phyloP scores from a whole-genome alignment of 441 rosid genomes.

The Gossypium armourianum region DNA sequence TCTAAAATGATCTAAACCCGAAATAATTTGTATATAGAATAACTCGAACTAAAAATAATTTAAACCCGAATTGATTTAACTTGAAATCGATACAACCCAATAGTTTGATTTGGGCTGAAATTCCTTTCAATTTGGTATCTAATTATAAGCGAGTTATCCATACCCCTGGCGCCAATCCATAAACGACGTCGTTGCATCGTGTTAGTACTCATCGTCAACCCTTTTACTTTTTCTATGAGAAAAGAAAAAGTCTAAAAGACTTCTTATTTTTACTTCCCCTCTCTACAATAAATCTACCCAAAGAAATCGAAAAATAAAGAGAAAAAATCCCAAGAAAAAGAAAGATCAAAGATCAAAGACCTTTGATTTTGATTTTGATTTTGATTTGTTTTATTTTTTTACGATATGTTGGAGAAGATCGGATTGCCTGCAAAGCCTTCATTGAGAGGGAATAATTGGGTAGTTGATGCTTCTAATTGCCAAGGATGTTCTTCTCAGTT shows the following conservation, averaged over 20 bases:
- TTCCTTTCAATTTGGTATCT: neutral
- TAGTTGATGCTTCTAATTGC: constrained; percentile 78
- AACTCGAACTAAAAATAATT: too few species aligned
- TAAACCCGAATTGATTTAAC: too few species aligned
- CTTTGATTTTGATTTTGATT: neutral
- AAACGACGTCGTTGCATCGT: neutral
- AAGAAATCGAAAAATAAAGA: neutral
- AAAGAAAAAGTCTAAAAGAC: neutral
- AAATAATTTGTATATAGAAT: too few species aligned
- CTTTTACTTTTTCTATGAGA: neutral
- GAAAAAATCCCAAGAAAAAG: neutral
- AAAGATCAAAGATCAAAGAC: neutral
- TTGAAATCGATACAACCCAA: too few species aligned
- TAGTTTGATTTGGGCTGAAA: neutral
- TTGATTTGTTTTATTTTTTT: neutral
- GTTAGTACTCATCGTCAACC: neutral
- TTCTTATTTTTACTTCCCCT: neutral
- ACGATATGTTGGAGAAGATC: constrained; percentile 74
- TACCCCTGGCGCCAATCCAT: neutral
- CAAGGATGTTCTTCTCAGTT: constrained; percentile 90
- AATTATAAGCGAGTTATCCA: neutral
- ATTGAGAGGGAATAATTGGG: constrained; percentile 68
- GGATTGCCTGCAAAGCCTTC: constrained; percentile 89
- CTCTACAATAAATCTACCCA: neutral
- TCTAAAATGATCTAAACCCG: too few species aligned